Percentiles rank a stretch among this genome's conserved stretches.
Conservation (phyloP, 164 flowering plant species). For the Protea cynaroides region DNA sequence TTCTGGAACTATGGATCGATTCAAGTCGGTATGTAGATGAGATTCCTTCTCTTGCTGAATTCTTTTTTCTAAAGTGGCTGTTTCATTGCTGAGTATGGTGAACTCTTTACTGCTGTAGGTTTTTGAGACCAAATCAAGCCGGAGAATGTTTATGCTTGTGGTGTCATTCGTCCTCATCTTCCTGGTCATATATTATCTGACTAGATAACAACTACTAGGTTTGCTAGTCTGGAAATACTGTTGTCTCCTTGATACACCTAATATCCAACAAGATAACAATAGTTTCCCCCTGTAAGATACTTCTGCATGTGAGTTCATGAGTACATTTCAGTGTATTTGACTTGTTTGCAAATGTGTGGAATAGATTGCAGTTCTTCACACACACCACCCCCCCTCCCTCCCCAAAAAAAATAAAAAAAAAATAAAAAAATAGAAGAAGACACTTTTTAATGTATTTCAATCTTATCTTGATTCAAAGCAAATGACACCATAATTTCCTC, state of each 20-base stretch:
- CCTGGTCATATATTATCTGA: slow-evolving; percentile 47
- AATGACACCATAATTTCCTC: too few relatives aligned
- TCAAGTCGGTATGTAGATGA: slow-evolving; percentile 51
- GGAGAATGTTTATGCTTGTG: slow-evolving; percentile 51
- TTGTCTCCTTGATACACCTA: not conserved
- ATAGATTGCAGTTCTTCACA: too few relatives aligned
- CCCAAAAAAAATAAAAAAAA: too few relatives aligned
- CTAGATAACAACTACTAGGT: slow-evolving; percentile 33
- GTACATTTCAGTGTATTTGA: too few relatives aligned
- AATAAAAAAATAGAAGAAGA: too few relatives aligned
- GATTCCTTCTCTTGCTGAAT: not conserved
- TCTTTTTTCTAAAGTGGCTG: not conserved
- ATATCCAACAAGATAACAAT: not conserved
- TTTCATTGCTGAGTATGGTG: not conserved
- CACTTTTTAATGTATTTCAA: too few relatives aligned
- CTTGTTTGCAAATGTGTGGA: not conserved
- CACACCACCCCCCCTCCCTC: too few relatives aligned
- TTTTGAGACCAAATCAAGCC: slow-evolving; percentile 69
- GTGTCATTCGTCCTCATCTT: slow-evolving; percentile 44
- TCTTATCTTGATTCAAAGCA: too few relatives aligned
- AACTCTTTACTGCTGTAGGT: slow-evolving; percentile 34
- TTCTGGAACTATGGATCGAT: slow-evolving; percentile 82
- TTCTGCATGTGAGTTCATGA: not conserved
- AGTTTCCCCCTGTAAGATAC: not conserved
- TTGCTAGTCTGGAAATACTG: not conserved